A percentile compares a stretch with the other conserved stretches of the same genome.
Evolutionary conservation across 2,329 filamentous ascomycete species (phyloP).

Genomic region (Stachybotrys elegans): DNA sequence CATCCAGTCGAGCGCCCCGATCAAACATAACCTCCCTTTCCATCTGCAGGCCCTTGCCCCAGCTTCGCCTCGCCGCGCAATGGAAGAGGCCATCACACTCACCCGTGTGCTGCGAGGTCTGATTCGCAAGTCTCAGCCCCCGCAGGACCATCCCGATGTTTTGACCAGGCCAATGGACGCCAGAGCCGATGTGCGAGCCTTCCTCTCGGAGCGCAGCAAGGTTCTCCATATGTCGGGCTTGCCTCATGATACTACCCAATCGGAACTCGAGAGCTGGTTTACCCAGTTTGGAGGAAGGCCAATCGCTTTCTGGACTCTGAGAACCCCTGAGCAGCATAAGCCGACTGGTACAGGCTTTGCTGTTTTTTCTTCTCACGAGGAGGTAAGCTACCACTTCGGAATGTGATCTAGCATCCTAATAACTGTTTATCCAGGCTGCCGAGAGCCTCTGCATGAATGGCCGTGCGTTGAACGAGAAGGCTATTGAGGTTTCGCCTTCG

Average conservation of each 20-base stretch:
- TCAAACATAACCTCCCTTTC: slow-evolving; percentile 98
- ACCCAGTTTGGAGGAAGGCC: slow-evolving; percentile 96
- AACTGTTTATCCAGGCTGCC: slow-evolving; percentile 60
- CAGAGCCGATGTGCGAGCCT: slow-evolving; percentile 90
- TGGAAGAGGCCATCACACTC: slow-evolving; percentile 95
- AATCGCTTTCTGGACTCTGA: slow-evolving; percentile 98
- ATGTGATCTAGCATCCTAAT: not conserved
- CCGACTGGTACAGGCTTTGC: slow-evolving; percentile 98
- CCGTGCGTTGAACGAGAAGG: slow-evolving; percentile 95
- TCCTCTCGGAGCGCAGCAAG: slow-evolving; percentile 94
- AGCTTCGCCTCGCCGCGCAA: slow-evolving; percentile 88
- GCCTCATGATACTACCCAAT: slow-evolving; percentile 96
- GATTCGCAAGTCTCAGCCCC: slow-evolving; percentile 92
- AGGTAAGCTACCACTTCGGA: slow-evolving; percentile 55
- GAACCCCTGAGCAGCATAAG: slow-evolving; percentile 97
- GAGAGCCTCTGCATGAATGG: slow-evolving; percentile 99
- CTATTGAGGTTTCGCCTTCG: slow-evolving; percentile 96
- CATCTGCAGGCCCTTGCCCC: slow-evolving; percentile 94
- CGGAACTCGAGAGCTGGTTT: slow-evolving; percentile 98
- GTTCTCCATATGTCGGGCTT: slow-evolving; percentile 96
- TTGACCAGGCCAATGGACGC: slow-evolving; percentile 95
- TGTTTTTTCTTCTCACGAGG: slow-evolving; percentile 97
- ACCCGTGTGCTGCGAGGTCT: slow-evolving; percentile 87
- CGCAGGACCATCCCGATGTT: slow-evolving; percentile 91
- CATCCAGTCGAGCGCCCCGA: slow-evolving; percentile 93